Percentiles rank a stretch among this genome's conserved stretches.
Conservation (phyloP, 2,329 filamentous ascomycete species). For the Calonectria pteridis region DNA sequence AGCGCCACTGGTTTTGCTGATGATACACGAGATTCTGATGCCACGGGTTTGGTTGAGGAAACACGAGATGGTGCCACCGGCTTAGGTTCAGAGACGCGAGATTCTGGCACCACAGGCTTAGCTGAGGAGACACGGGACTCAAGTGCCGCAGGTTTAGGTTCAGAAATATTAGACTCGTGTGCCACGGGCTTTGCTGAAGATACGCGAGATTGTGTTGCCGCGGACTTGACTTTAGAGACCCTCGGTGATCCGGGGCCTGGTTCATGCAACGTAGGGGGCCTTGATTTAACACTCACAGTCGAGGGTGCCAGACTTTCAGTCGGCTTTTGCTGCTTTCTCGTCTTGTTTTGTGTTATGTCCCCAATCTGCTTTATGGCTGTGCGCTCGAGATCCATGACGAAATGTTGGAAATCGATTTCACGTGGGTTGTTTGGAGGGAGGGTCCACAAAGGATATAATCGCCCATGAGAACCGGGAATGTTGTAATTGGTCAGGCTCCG, state of each 20-base stretch:
- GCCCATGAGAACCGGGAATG: conserved; percentile 31
- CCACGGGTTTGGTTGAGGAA: background rate
- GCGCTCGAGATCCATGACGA: conserved; percentile 18
- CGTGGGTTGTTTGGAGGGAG: conserved; percentile 15
- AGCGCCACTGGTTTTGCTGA: no score
- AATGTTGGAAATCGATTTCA: background rate
- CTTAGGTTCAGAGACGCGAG: no score
- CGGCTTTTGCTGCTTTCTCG: background rate
- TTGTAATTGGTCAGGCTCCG: conserved; percentile 14
- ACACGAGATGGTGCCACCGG: no score
- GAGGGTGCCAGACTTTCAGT: conserved; percentile 26
- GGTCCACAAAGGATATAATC: conserved; percentile 36
- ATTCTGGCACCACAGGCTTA: no score
- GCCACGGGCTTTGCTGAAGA: no score
- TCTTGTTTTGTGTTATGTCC: background rate
- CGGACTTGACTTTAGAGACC: background rate
- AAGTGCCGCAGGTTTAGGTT: no score
- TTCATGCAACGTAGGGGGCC: background rate
- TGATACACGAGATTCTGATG: no score
- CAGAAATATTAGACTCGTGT: no score
- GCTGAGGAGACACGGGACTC: background rate
- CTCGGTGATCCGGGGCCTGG: background rate
- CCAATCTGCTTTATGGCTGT: conserved; percentile 12
- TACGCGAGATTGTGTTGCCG: background rate
- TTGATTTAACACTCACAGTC: background rate